Evolutionary conservation across 169 alveolate species (phyloP).

Genomic region (Sarcocystis neurona): DNA sequence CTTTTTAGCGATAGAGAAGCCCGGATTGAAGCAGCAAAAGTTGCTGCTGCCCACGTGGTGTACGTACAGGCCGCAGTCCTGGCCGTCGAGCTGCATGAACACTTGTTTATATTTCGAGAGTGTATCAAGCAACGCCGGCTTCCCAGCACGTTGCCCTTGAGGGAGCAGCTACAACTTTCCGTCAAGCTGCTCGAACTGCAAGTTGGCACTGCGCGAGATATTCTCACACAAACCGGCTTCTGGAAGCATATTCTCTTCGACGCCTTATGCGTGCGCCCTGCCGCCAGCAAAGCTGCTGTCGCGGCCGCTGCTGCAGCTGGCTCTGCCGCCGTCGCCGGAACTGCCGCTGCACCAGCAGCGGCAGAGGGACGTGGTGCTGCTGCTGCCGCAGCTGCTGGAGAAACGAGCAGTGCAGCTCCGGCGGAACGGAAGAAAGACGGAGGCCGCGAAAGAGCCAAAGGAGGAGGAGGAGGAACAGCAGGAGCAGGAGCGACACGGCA

Average conservation of each 20-base stretch:
- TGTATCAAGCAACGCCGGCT: slow-evolving; percentile 3
- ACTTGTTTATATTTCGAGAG: slow-evolving; percentile 10
- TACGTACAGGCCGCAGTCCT: background rate
- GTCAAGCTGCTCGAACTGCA: slow-evolving; percentile 5
- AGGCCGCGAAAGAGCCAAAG: too few species aligned
- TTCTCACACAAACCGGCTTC: slow-evolving; percentile 11
- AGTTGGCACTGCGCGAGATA: background rate
- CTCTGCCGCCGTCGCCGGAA: background rate
- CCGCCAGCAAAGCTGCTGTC: too few species aligned
- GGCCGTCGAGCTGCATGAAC: slow-evolving; percentile 28
- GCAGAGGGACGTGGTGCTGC: background rate
- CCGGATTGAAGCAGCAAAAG: background rate
- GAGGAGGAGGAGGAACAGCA: too few species aligned
- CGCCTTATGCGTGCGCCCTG: too few species aligned
- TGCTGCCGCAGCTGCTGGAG: background rate
- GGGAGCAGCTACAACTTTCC: background rate
- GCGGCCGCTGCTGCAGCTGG: background rate
- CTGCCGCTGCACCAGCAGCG: background rate
- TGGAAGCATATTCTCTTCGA: background rate
- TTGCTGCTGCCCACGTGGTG: background rate
- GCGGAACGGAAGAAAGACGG: too few species aligned
- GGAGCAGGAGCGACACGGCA: too few species aligned
- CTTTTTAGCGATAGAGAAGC: background rate
- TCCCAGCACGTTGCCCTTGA: background rate
- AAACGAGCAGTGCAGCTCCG: background rate